These are phyloP conservation scores for Solanum piurae DNA, from an alignment of 257 asterid species.

Conservation along the genomic window DNA sequence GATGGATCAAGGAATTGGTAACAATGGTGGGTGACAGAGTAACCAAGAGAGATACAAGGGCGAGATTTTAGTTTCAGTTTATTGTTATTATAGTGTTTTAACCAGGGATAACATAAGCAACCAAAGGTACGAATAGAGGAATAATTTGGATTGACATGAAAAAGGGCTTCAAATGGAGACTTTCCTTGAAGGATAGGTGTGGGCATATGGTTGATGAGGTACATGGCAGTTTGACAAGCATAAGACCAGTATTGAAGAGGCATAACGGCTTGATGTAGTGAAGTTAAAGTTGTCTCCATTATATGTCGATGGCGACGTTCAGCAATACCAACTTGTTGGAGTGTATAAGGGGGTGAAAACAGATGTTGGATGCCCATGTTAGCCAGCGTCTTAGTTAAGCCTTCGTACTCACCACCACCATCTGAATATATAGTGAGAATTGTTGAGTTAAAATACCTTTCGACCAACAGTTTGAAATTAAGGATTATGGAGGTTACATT, in stretches of 20 bases:
- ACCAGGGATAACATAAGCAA: background rate
- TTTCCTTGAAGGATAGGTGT: background rate
- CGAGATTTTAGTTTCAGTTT: background rate
- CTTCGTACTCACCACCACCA: background rate
- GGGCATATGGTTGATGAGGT: background rate
- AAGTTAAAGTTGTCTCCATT: background rate
- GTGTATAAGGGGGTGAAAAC: background rate
- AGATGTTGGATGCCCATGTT: background rate
- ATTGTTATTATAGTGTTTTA: background rate
- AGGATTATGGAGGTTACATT: background rate
- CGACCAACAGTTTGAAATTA: background rate
- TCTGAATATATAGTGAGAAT: background rate
- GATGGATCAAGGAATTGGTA: background rate
- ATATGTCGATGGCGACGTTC: background rate
- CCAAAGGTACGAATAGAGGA: background rate
- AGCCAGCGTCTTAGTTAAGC: background rate
- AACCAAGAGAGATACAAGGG: background rate
- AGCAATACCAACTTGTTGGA: background rate
- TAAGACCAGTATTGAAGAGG: background rate
- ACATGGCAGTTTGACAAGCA: background rate
- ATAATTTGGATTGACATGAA: background rate
- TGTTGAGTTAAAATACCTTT: background rate
- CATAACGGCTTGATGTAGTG: background rate
- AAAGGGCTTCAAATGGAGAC: background rate
- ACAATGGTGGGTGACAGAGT: background rate